Base-by-base conservation (phyloP, 75 land plant species). In the Gnetum montanum region DNA sequence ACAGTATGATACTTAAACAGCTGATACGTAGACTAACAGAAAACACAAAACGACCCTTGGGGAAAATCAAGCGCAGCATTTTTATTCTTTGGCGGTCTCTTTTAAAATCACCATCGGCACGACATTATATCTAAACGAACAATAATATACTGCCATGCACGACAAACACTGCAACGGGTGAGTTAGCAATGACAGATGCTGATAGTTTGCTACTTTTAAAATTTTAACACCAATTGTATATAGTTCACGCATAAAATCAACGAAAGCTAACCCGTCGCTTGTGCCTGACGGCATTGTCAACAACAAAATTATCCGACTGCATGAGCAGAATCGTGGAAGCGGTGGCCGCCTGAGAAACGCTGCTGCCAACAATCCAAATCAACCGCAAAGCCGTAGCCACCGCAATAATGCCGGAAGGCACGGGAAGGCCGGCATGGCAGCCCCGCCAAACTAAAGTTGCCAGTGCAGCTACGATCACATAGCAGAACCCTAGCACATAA, bases 231-330 rank as follows among this genome's bases (percentile, higher is more conserved):
- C n/a, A n/a, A n/a, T n/a, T n/a, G n/a, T n/a, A n/a, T n/a, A n/a
- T n/a, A n/a, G n/a, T n/a, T n/a, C n/a, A n/a, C n/a, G n/a, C n/a
- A n/a, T n/a, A n/a, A n/a, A n/a, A n/a, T n/a, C n/a, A n/a, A n/a
- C n/a, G n/a, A n/a, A n/a, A n/a, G n/a, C n/a, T n/a, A n/a, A 85
- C 93, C 77, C 82, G 68, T 44, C 89, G 62, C 49, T 81, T 47
- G 3, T 35, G 59, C 15, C 81, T 73, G 24, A 59, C 26, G 13
- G 47, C 65, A 16, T 68, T 43, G 22, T 63, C 74, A 24, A 23
- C 72, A 35, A 13, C 57, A 6, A 31, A 28, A 44, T 49, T 46
- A 28, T 35, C 71, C 13, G 1, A 10, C 33, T 7, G 44, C 23
- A 12, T 34, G 1, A 50, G 43, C 23, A 72, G 34, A 37, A 85